Evolutionary conservation across 768 basidiomycete genomes (phyloP), one percentile per base, ranked within the genome.

Genomic region (Mycena pura): DNA sequence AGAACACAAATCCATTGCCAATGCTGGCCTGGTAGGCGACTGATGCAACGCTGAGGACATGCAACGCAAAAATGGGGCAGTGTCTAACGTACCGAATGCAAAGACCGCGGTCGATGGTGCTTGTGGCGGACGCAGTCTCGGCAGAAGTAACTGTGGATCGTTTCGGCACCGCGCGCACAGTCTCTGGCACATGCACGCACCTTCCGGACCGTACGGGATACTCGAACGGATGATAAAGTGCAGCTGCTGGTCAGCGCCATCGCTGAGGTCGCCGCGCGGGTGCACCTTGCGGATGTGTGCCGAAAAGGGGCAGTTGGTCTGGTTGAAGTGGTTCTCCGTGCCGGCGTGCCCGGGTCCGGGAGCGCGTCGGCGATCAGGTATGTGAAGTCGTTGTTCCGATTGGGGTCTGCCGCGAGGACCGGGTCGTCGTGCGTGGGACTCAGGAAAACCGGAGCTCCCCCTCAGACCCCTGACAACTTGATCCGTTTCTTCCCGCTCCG

Each of bases 401-500:
- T 44, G 6, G 63, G 56, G 58, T 76, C 67, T 2, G 50, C 29
- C 0, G 60, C 68, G 57, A 63, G 72, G 27, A 36, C 57, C 1
- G 48, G 65, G 54, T 77, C 68, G 34, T 76, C 76, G 5, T 56
- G 45, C 17, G 62, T 60, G 7, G 76, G 74, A 17, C 63, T 36
- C 8, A 69, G 57, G 39, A 72, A 74, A 41, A 78, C 56, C 7
- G 77, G 78, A 1, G 76, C 76, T 14, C 76, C 75, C 73, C n/a
- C n/a, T n/a, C n/a, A n/a, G n/a, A n/a, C n/a, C n/a, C n/a, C n/a
- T n/a, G n/a, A n/a, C n/a, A n/a, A n/a, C n/a, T n/a, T n/a, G n/a
- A n/a, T n/a, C n/a, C n/a, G n/a, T n/a, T n/a, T n/a, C n/a, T n/a
- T n/a, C n/a, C n/a, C n/a, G n/a, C n/a, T n/a, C n/a, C n/a, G n/a